Evolutionary conservation across 1,139 yeast genomes (phyloP), one percentile per base, ranked within the genome.

Genomic region (Suhomyces terraborum): DNA sequence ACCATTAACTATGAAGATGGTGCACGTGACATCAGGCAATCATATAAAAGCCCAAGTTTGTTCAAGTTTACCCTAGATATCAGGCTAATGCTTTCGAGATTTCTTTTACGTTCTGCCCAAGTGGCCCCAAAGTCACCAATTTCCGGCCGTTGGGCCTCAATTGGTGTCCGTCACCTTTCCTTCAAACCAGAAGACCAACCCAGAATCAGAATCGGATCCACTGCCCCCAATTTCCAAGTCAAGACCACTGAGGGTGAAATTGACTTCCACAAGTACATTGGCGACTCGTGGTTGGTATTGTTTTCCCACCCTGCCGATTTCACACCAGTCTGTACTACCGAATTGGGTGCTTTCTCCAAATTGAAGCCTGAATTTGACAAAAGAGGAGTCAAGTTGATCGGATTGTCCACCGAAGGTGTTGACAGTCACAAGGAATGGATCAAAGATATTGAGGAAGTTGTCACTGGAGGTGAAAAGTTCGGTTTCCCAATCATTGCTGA

Each of bases 281-380:
- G 88, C 34, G 80, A 80, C 64, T 67, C 78, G 45, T 87, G 95
- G 95, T 83, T 79, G 42, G 79, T 87, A 43, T 75, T 87, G 55
- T 87, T 87, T 69, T 82, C 91, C 29, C 95, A 87, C 66, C 95
- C 95, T 48, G 94, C 82, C 59, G 94, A 85, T 60, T 85, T 82
- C 73, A 87, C 95, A 36, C 95, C 95, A 41, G 93, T 87, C 39
- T 87, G 95, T 69, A 87, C 95, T 52, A 87, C 95, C 45, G 95
- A 87, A 70, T 75, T 87, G 51, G 95, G 95, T 49, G 95, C 94
- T 8, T 85, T 87, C 56, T 89, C 93, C 55, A 80, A 83, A 62
- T 75, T 87, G 59, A 87, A 84, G 68, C 88, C 88, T 35, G 94
- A 87, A 66, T 87, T 87, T 62, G 73, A 82, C 59, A 77, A 81